phyloP scores from a whole-genome alignment of 768 basidiomycete genomes.

The Agrocybe pediades region DNA sequence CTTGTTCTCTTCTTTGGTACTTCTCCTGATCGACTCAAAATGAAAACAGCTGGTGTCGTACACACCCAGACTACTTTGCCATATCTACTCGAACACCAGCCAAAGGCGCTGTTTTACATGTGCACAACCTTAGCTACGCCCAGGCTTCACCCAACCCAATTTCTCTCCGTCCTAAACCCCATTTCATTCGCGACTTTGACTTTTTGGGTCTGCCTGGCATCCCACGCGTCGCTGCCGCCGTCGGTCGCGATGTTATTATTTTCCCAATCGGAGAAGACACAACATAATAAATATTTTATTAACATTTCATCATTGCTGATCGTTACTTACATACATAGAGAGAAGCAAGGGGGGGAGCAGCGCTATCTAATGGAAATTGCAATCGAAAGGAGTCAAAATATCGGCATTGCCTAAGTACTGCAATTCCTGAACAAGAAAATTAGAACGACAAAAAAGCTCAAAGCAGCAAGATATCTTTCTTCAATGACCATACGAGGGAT shows the following conservation, averaged over 20 bases:
- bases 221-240: constrained; percentile 67
- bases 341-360: not conserved
- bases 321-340: not conserved
- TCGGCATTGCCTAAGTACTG: too few species aligned
- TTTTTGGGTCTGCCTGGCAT: constrained; percentile 64
- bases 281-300: constrained; percentile 18
- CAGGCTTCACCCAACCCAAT: constrained; percentile 67
- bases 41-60: constrained; percentile 69
- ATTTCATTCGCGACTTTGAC: constrained; percentile 74
- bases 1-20: not conserved
- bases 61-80: constrained; percentile 77
- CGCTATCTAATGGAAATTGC: not conserved
- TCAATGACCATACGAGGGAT: constrained; percentile 31
- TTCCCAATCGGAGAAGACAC: constrained; percentile 68
- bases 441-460: constrained; percentile 5
- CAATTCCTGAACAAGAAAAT: not conserved
- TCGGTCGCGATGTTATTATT: constrained; percentile 58
- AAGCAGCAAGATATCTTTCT: constrained; percentile 6
- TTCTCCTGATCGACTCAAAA: not conserved
- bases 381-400: too few species aligned
- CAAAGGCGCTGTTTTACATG: constrained; percentile 67
- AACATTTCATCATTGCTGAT: not conserved
- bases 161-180: constrained; percentile 58
- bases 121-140: constrained; percentile 67
- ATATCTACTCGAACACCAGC: constrained; percentile 61